Conservation (phyloP, 2,329 filamentous ascomycete species). For the Ophiostoma sp. region DNA sequence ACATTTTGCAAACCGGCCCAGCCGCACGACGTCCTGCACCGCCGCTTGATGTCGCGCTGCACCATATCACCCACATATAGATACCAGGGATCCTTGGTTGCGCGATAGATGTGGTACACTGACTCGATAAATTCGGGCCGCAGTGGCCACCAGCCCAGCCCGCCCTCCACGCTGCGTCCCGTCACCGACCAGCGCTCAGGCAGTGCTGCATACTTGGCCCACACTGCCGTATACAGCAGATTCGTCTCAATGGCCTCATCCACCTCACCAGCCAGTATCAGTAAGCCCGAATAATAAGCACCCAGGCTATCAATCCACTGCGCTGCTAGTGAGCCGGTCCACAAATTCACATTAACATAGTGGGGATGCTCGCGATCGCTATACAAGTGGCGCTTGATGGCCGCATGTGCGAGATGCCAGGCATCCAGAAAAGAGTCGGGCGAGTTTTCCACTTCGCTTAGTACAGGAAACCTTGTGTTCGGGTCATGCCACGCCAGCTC, state of each 20-base stretch:
- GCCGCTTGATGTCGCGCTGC: conserved; percentile 74
- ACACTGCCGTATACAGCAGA: conserved; percentile 83
- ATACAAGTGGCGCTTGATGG: conserved; percentile 88
- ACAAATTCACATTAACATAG: conserved; percentile 83
- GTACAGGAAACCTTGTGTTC: conserved; percentile 54
- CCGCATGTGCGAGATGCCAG: conserved; percentile 80
- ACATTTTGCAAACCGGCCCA: conserved; percentile 89
- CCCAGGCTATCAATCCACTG: conserved; percentile 96
- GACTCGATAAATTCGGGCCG: conserved; percentile 96
- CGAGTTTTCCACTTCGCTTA: conserved; percentile 61
- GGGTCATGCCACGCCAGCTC: conserved; percentile 53
- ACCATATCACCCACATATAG: conserved; percentile 95
- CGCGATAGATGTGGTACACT: conserved; percentile 90
- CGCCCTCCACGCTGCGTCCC: conserved; percentile 76
- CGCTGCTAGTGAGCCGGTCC: conserved; percentile 79
- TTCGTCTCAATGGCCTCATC: conserved; percentile 89
- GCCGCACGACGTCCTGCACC: conserved; percentile 86
- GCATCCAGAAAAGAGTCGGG: conserved; percentile 72
- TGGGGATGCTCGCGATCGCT: conserved; percentile 80
- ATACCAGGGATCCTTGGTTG: conserved; percentile 93
- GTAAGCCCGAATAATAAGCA: conserved; percentile 87
- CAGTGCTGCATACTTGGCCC: conserved; percentile 89
- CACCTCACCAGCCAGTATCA: conserved; percentile 79
- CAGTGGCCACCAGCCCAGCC: conserved; percentile 90
- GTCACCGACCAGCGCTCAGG: conserved; percentile 90